A percentile compares a stretch with the other conserved stretches of the same genome.
Conservation (phyloP, 495 filamentous ascomycete genomes). For the Podospora conica region DNA sequence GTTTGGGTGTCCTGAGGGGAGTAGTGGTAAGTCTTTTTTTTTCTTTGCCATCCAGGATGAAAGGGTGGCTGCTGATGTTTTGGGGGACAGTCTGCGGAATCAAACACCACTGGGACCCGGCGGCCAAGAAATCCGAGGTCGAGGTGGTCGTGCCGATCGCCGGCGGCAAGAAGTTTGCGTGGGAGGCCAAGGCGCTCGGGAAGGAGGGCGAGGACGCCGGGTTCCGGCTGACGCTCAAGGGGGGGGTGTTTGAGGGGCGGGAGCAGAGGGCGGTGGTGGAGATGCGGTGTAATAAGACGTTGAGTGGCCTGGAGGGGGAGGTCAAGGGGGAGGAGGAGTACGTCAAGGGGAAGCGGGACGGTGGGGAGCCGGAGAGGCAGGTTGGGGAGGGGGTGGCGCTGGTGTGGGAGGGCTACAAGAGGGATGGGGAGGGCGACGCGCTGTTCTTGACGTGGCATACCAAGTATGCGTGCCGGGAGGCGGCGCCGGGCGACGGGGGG, state of each 20-base stretch:
- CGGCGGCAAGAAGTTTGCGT: slow-evolving; percentile 55
- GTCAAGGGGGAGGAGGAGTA: slow-evolving; percentile 42
- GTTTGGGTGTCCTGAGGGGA: slow-evolving; percentile 55
- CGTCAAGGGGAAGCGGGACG: slow-evolving; percentile 23
- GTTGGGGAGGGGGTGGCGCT: slow-evolving; percentile 52
- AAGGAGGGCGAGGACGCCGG: slow-evolving; percentile 55
- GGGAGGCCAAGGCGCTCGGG: slow-evolving; percentile 53
- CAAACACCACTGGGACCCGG: slow-evolving; percentile 45
- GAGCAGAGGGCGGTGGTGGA: slow-evolving; percentile 70
- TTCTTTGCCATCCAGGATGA: neutral
- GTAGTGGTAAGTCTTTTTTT: slow-evolving; percentile 46
- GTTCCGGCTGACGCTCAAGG: slow-evolving; percentile 61
- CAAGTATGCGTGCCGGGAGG: slow-evolving; percentile 69
- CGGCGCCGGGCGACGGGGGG: slow-evolving; percentile 40
- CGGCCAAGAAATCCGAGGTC: slow-evolving; percentile 26
- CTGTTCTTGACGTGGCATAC: slow-evolving; percentile 78
- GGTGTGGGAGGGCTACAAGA: slow-evolving; percentile 62
- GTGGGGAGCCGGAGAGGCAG: slow-evolving; percentile 40
- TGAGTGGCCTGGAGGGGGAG: slow-evolving; percentile 65
- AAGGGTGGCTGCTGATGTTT: neutral
- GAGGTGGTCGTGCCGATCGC: slow-evolving; percentile 63
- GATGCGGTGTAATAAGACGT: slow-evolving; percentile 67
- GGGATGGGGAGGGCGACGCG: slow-evolving; percentile 41
- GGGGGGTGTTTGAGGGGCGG: slow-evolving; percentile 54
- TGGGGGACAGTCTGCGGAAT: slow-evolving; percentile 83